A percentile compares a stretch with the other conserved stretches of the same genome.
Conservation (phyloP, 306 rosid genomes). For the Myrica gale region DNA sequence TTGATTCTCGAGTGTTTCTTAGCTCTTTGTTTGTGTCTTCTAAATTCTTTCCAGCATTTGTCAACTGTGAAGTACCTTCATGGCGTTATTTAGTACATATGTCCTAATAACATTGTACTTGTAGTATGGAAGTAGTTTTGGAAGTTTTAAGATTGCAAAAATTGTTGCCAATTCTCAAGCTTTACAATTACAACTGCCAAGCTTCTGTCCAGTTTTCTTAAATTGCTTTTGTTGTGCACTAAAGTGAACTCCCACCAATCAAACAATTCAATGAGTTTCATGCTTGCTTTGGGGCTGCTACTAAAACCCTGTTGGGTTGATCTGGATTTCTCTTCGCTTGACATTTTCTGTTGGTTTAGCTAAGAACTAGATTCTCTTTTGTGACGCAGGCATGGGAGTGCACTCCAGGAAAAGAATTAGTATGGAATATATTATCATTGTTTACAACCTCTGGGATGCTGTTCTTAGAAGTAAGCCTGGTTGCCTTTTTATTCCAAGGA, state of each 20-base stretch:
- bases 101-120: neutral
- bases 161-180: neutral
- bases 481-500: slow-evolving; percentile 93
- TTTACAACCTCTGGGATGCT: slow-evolving; percentile 91
- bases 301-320: neutral
- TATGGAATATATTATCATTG: slow-evolving; percentile 77
- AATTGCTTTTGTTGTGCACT: neutral
- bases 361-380: slow-evolving; percentile 27
- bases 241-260: neutral
- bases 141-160: neutral
- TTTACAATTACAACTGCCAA: neutral
- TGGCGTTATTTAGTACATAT: neutral
- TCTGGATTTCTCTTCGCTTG: neutral
- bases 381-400: slow-evolving; percentile 79
- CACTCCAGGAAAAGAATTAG: slow-evolving; percentile 58
- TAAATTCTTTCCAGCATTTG: neutral
- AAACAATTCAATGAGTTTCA: neutral
- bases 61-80: neutral
- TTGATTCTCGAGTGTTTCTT: neutral
- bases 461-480: slow-evolving; percentile 93
- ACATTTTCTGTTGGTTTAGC: neutral
- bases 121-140: neutral
- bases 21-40: neutral
- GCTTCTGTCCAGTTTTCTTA: neutral
- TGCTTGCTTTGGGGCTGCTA: neutral